Conservation (phyloP, 331 rosid genomes). For the Rosa hybrid region DNA sequence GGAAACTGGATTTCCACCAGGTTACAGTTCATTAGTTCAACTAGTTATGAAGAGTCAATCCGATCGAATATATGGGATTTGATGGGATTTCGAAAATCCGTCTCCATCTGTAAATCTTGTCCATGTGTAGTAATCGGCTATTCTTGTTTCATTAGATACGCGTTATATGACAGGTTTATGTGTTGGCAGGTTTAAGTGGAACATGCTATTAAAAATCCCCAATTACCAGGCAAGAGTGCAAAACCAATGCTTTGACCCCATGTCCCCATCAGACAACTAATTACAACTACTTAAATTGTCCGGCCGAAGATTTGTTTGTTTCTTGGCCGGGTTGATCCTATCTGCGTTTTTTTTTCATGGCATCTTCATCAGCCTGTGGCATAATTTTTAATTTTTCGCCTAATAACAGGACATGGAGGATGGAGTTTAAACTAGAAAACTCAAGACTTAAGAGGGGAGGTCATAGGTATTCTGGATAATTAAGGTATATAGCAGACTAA, state of each 20-base stretch:
- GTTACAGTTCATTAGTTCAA: background rate
- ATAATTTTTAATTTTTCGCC: background rate
- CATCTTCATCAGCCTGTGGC: background rate
- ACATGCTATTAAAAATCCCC: background rate
- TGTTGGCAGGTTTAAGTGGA: background rate
- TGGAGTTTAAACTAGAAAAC: background rate
- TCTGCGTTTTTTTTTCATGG: background rate
- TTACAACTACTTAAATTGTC: constrained; percentile 2
- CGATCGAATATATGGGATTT: background rate
- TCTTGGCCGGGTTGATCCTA: constrained; percentile 8
- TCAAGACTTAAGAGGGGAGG: background rate
- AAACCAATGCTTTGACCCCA: background rate
- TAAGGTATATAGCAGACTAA: background rate
- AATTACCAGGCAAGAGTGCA: background rate
- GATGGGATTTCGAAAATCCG: background rate
- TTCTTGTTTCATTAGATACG: background rate
- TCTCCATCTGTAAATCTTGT: background rate
- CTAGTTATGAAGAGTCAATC: background rate
- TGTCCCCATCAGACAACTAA: background rate
- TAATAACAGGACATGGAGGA: background rate
- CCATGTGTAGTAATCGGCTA: background rate
- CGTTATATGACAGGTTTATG: constrained; percentile 6
- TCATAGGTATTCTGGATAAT: background rate
- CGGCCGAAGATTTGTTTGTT: constrained; percentile 2
- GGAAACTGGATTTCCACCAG: background rate